Conservation (phyloP, 768 basidiomycete species). For the Pulveroboletus sp. region DNA sequence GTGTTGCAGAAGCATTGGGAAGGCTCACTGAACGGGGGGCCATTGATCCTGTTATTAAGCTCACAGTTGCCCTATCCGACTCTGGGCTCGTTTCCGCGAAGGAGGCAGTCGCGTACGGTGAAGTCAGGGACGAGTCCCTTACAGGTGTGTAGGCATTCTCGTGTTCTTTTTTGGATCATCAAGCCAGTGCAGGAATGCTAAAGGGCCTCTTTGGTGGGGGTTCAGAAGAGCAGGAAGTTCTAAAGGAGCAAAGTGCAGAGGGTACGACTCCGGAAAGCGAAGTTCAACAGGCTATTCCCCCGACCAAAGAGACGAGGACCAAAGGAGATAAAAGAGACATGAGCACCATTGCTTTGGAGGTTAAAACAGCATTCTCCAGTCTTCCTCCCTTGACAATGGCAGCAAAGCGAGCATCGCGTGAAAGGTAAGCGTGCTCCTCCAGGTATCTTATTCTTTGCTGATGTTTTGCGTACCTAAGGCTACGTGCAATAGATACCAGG, state of each 20-base stretch:
- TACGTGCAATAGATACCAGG: slow-evolving; percentile 71
- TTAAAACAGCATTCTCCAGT: slow-evolving; percentile 56
- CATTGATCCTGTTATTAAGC: slow-evolving; percentile 79
- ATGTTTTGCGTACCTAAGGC: slow-evolving; percentile 38
- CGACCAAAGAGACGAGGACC: slow-evolving; percentile 34
- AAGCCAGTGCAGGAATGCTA: slow-evolving; percentile 56
- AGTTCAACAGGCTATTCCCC: slow-evolving; percentile 24
- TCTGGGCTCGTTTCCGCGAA: slow-evolving; percentile 81
- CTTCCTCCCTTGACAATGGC: slow-evolving; percentile 71
- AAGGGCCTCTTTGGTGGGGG: slow-evolving; percentile 81
- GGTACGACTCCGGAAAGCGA: slow-evolving; percentile 27
- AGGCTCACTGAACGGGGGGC: slow-evolving; percentile 84
- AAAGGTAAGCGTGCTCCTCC: slow-evolving; percentile 48
- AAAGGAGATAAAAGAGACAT: slow-evolving; percentile 35
- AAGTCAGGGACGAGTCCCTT: slow-evolving; percentile 76
- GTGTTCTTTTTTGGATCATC: slow-evolving; percentile 7
- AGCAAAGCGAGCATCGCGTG: slow-evolving; percentile 69
- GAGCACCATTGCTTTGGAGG: slow-evolving; percentile 63
- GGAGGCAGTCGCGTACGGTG: slow-evolving; percentile 74
- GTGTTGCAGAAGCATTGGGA: slow-evolving; percentile 68
- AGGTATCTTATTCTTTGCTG: neutral
- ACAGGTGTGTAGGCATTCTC: slow-evolving; percentile 43
- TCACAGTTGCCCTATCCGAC: slow-evolving; percentile 77
- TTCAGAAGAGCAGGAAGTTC: slow-evolving; percentile 31
- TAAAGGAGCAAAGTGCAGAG: slow-evolving; percentile 26